phyloP scores from a whole-genome alignment of 2,329 filamentous ascomycete species.

The Fusarium sp. region DNA sequence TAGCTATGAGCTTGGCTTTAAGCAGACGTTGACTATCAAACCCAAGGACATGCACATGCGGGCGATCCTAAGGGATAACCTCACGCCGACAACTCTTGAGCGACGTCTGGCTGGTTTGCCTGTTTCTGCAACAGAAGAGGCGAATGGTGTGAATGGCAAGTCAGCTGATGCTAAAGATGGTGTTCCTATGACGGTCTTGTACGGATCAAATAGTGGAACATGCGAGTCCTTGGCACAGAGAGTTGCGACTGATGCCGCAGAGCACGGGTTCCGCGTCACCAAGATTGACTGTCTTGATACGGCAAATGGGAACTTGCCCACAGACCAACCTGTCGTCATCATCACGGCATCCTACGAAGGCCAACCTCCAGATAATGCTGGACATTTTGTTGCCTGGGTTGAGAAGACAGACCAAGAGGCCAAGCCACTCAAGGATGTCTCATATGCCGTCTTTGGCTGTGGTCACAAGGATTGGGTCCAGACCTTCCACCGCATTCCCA shows the following conservation, averaged over 20 bases:
- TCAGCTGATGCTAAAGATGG: not conserved
- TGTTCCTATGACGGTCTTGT: not conserved
- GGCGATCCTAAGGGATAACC: not conserved
- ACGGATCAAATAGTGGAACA: not conserved
- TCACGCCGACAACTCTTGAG: not conserved
- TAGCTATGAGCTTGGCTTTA: conserved; percentile 64
- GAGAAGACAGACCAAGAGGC: conserved; percentile 56
- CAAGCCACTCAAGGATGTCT: conserved; percentile 68
- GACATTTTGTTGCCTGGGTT: not conserved
- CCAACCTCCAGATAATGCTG: not conserved
- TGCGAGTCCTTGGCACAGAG: not conserved
- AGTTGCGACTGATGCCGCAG: not conserved
- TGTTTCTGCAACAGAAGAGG: not conserved
- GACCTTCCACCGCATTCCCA: conserved; percentile 76
- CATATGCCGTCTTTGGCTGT: conserved; percentile 76
- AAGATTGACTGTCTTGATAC: not conserved
- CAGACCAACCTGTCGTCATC: not conserved
- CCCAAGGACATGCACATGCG: not conserved
- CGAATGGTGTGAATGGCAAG: not conserved
- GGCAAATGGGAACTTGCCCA: not conserved
- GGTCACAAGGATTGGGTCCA: conserved; percentile 66
- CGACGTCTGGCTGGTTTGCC: not conserved
- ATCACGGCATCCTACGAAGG: not conserved
- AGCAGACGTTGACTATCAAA: conserved; percentile 52
- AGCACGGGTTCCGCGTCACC: not conserved